Conservation (phyloP, 805 yeast genomes). For the Yamadazyma sp. region DNA sequence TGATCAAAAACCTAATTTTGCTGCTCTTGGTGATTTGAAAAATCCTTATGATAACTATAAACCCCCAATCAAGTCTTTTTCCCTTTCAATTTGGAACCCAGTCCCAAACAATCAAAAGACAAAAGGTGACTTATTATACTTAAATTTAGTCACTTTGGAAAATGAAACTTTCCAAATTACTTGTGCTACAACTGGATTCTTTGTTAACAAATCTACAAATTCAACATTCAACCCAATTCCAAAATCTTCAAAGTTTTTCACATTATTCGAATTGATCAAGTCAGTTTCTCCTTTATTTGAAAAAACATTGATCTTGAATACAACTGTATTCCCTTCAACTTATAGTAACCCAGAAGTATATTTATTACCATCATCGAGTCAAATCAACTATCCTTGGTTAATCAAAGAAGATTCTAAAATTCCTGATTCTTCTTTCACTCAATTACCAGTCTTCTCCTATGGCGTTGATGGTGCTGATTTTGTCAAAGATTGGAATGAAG, state of each 20-base stretch:
- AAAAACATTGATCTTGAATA: constrained; percentile 51
- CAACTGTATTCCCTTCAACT: constrained; percentile 36
- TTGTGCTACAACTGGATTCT: constrained; percentile 76
- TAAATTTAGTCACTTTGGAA: constrained; percentile 75
- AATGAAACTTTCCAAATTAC: constrained; percentile 78
- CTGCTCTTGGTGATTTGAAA: constrained; percentile 26
- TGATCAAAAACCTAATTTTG: constrained; percentile 7
- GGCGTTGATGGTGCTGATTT: constrained; percentile 60
- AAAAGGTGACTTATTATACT: constrained; percentile 78
- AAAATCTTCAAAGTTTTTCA: constrained; percentile 37
- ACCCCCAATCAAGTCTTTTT: constrained; percentile 54
- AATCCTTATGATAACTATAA: constrained; percentile 25
- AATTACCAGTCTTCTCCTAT: constrained; percentile 48
- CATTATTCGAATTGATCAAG: constrained; percentile 59
- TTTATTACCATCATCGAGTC: constrained; percentile 57
- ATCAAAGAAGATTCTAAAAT: constrained; percentile 28
- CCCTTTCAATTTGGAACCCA: constrained; percentile 82
- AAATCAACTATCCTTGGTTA: constrained; percentile 77
- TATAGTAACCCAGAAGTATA: constrained; percentile 51
- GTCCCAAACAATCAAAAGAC: constrained; percentile 60
- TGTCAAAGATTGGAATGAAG: constrained; percentile 85
- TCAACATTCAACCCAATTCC: constrained; percentile 67
- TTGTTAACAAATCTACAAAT: constrained; percentile 64
- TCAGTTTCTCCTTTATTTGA: constrained; percentile 63
- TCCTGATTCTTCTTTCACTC: constrained; percentile 63